Conservation (phyloP, 768 basidiomycete species). For the Ephemerocybe angulata region DNA sequence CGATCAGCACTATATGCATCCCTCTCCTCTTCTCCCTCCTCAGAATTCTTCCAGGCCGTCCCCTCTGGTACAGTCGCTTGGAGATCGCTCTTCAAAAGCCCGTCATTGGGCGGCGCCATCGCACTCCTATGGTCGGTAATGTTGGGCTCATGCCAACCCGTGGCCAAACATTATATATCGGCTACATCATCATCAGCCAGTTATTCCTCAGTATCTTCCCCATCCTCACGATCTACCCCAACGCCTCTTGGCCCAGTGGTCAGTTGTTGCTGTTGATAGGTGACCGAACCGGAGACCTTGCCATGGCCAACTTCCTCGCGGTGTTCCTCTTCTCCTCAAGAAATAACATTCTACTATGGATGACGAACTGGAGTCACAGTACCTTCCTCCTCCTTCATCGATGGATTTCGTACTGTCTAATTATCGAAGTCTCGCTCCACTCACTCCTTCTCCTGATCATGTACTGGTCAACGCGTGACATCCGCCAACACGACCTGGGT, state of each 20-base stretch:
- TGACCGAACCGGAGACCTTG: slow-evolving; percentile 4
- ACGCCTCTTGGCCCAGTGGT: slow-evolving; percentile 1
- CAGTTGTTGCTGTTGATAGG: slow-evolving; percentile 5
- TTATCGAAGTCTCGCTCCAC: slow-evolving; percentile 10
- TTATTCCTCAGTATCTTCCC: slow-evolving; percentile 11
- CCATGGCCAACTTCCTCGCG: slow-evolving; percentile 12
- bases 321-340: slow-evolving; percentile 13
- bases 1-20: slow-evolving; percentile 7
- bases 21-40: slow-evolving; percentile 8
- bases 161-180: slow-evolving; percentile 8
- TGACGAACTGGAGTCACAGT: slow-evolving; percentile 13
- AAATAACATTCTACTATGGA: slow-evolving; percentile 11
- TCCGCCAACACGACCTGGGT: slow-evolving; percentile 1
- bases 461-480: neutral
- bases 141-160: slow-evolving; percentile 9
- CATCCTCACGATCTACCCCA: slow-evolving; percentile 6
- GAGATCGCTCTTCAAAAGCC: slow-evolving; percentile 4
- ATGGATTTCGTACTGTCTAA: slow-evolving; percentile 11
- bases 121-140: slow-evolving; percentile 1
- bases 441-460: slow-evolving; percentile 3
- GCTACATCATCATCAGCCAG: slow-evolving; percentile 9
- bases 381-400: slow-evolving; percentile 13
- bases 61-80: slow-evolving; percentile 11
- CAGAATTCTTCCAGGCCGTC: slow-evolving; percentile 9
- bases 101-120: slow-evolving; percentile 5